Base-by-base conservation (phyloP, 768 basidiomycete species). In the Trametes cinnabarina region DNA sequence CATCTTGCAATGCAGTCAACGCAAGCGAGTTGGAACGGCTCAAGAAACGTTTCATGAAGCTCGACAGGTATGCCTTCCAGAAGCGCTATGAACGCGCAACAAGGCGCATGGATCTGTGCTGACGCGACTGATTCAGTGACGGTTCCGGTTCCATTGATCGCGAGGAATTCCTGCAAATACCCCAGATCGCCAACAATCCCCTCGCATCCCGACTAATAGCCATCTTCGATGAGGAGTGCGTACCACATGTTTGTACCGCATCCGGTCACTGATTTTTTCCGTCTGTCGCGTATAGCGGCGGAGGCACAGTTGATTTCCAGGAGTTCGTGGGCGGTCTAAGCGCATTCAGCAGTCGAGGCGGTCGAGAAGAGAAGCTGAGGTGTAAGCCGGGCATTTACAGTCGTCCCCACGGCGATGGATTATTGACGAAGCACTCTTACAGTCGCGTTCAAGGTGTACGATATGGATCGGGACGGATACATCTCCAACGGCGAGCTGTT, bases 361-460 rank as follows among this genome's bases (percentile, higher is more conserved):
- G 92, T 19, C 80, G 96, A 60, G 97, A 99, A 68, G 97, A 98
- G 76, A 99, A 99, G 72, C 76, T 99, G 57, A 83, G 84, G 73
- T 99, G 96, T 97, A 61, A 56, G 92, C 83, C 12, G 30, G 30
- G 30, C 34, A 12, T 32, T 34, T 41, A 40, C 11, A 34, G 28
- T 20, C n/a, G 12, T 43, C 17, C 42, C n/a, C 22, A 26, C 4
- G 52, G 0, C 32, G 28, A 30, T 43, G 14, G n/a, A 11, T 52
- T n/a, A 20, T 32, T 53, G 11, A 47, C 53, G 40, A 20, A n/a
- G 20, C 30, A 11, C 20, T n/a, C 26, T 10, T 22, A 14, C 66
- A 99, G 97, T 99, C 69, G 97, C 97, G 23, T 99, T 99, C 85
- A 98, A 98, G 72, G 97, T 99, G 49, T 99, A 99, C 66, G 97